These are phyloP conservation scores for Collariella sp. DNA, from an alignment of 495 filamentous ascomycete species.

Conservation along the genomic window DNA sequence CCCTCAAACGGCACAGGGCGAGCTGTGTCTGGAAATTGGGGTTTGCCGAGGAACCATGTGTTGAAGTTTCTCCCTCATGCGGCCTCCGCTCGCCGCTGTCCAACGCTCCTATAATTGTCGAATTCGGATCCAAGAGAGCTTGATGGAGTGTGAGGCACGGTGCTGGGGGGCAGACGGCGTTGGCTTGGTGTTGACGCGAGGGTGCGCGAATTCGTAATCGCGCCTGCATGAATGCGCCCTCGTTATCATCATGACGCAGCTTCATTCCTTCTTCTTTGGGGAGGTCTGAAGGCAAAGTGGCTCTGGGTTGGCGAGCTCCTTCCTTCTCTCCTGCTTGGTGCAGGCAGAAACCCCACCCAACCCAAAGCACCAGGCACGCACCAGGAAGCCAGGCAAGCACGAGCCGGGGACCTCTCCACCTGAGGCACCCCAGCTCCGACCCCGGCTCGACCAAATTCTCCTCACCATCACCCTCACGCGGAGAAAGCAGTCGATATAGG, in stretches of 20 bases:
- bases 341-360: background rate
- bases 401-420: background rate
- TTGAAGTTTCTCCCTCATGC: background rate
- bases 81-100: background rate
- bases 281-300: background rate
- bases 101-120: background rate
- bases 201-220: background rate
- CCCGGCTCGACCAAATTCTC: no score
- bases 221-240: background rate
- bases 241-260: background rate
- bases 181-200: background rate
- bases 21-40: background rate
- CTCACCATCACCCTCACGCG: no score
- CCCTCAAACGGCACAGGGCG: background rate
- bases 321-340: background rate
- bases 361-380: no score
- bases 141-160: no score
- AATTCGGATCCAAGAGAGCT: no score
- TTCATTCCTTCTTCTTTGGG: conserved; percentile 6
- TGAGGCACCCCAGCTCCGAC: background rate
- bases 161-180: background rate
- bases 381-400: background rate
- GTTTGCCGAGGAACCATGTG: conserved; percentile 9
- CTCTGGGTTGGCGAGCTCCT: background rate
- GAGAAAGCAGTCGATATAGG: background rate